Conservation (phyloP, 2,329 filamentous ascomycete genomes). For the Trichophyton schoenleinii region DNA sequence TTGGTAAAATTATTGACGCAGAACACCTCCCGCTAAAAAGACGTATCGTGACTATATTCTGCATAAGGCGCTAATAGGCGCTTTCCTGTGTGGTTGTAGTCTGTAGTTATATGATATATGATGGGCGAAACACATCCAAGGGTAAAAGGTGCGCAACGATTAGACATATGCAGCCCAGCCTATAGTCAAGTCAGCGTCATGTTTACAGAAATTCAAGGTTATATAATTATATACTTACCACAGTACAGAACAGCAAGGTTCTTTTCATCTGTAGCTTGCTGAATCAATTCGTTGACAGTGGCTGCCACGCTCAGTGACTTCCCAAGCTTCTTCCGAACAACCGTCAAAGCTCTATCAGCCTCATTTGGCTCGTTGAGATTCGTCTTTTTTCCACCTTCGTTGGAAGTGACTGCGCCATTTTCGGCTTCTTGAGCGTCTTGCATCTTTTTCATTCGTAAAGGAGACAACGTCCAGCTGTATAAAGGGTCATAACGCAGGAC, state of each 20-base stretch:
- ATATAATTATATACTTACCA: conserved; percentile 38
- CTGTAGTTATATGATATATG: too few relatives aligned
- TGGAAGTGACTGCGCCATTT: conserved; percentile 27
- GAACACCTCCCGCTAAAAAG: too few relatives aligned
- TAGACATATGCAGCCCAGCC: conserved; percentile 42
- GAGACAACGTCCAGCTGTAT: conserved; percentile 87
- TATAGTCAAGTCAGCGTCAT: conserved; percentile 13
- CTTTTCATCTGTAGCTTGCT: conserved; percentile 83
- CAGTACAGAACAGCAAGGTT: conserved; percentile 86
- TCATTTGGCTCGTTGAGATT: conserved; percentile 54
- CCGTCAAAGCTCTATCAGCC: conserved; percentile 78
- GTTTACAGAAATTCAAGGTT: conserved; percentile 7
- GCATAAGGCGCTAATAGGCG: too few relatives aligned
- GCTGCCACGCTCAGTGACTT: conserved; percentile 90
- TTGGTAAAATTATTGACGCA: too few relatives aligned
- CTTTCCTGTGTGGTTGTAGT: too few relatives aligned
- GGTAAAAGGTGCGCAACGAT: neutral
- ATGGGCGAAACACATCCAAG: too few relatives aligned
- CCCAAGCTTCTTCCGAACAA: conserved; percentile 90
- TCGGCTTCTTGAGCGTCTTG: conserved; percentile 42
- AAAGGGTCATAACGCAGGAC: conserved; percentile 96
- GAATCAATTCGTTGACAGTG: conserved; percentile 93
- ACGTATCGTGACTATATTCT: too few relatives aligned
- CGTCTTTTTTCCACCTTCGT: conserved; percentile 25
- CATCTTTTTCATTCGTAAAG: conserved; percentile 52